Conservation (phyloP, 768 basidiomycete genomes). For the Kwoniella sp. region DNA sequence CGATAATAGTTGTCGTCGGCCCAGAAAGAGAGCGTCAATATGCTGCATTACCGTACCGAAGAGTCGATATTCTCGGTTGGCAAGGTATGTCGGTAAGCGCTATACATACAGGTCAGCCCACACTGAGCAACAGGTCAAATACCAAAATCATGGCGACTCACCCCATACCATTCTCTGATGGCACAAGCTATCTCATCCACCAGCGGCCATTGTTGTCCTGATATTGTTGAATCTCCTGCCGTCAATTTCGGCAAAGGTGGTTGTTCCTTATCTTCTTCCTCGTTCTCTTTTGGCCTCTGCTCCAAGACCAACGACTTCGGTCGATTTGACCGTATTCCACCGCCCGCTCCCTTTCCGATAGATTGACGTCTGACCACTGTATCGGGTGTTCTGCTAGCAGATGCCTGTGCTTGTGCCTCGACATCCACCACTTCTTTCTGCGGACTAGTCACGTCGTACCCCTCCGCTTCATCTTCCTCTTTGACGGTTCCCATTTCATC, state of each 20-base stretch:
- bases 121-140: not conserved
- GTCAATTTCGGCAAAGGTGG: constrained; percentile 79
- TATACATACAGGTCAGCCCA: constrained; percentile 18
- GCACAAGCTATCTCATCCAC: constrained; percentile 97
- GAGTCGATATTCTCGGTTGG: constrained; percentile 81
- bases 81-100: constrained; percentile 83
- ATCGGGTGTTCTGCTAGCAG: not conserved
- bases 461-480: constrained; percentile 63
- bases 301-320: constrained; percentile 40
- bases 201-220: constrained; percentile 80
- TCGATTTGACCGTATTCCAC: constrained; percentile 25
- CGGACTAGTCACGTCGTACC: constrained; percentile 18
- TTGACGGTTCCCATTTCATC: constrained; percentile 63
- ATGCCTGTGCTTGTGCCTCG: too few species aligned
- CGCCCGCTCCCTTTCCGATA: constrained; percentile 10
- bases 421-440: constrained; percentile 15
- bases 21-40: constrained; percentile 86
- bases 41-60: constrained; percentile 85
- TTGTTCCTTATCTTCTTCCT: constrained; percentile 42
- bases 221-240: constrained; percentile 87
- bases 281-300: constrained; percentile 1
- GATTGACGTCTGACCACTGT: constrained; percentile 13
- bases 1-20: constrained; percentile 85
- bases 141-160: constrained; percentile 11
- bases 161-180: constrained; percentile 84